Conservation (phyloP, 345 rosid genomes). For the Eucalyptus rudis region DNA sequence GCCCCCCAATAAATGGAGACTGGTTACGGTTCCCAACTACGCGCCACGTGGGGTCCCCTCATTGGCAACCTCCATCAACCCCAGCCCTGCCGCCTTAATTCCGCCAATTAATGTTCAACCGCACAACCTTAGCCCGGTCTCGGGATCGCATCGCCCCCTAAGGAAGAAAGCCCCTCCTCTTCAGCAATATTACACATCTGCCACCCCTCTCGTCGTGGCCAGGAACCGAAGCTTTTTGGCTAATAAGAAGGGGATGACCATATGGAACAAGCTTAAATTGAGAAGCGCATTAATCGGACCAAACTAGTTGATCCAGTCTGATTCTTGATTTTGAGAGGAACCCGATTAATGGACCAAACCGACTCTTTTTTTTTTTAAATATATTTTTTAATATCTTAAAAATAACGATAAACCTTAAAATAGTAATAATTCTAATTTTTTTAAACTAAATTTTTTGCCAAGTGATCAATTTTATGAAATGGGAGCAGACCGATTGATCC, state of each 20-base stretch:
- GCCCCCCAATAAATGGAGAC: not conserved
- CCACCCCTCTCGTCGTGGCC: not conserved
- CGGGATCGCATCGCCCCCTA: not conserved
- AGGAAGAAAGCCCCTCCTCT: not conserved
- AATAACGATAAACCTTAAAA: too few relatives aligned
- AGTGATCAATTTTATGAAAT: too few relatives aligned
- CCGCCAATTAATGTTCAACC: not conserved
- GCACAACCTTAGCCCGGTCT: not conserved
- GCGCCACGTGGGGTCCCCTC: not conserved
- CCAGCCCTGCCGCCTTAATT: not conserved
- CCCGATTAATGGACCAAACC: rapidly evolving
- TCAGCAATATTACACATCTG: not conserved
- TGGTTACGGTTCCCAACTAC: not conserved
- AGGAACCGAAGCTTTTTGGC: not conserved
- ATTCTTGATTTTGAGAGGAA: too few relatives aligned
- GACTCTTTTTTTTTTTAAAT: too few relatives aligned
- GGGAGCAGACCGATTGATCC: rapidly evolving
- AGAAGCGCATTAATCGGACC: rapidly evolving
- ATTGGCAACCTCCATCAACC: not conserved
- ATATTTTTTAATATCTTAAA: too few relatives aligned
- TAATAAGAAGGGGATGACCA: not conserved
- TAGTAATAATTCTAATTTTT: too few relatives aligned
- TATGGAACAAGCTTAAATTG: too few relatives aligned
- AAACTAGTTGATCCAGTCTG: rapidly evolving
- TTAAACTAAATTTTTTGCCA: too few relatives aligned